Evolutionary conservation across 2,329 filamentous ascomycete genomes (phyloP).

Genomic region (Aspergillus sp.): DNA sequence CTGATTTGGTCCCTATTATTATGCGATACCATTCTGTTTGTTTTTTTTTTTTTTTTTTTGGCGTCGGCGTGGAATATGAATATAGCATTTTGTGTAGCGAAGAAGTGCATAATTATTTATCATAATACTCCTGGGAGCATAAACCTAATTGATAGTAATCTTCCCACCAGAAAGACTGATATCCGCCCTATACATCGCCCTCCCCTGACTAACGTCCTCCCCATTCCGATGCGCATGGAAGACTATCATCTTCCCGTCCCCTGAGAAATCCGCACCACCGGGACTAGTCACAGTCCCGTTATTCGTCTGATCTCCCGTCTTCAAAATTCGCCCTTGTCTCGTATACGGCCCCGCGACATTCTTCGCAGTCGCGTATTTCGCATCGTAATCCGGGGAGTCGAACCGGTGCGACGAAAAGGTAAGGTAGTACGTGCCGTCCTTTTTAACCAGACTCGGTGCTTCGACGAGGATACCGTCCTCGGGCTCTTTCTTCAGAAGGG

Average conservation of each 20-base stretch:
- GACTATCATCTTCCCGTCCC: conserved; percentile 23
- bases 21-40: background rate
- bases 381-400: conserved; percentile 48
- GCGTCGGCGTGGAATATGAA: no score
- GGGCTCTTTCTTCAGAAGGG: conserved; percentile 57
- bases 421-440: conserved; percentile 47
- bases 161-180: conserved; percentile 15
- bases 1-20: background rate
- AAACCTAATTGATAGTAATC: conserved; percentile 10
- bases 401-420: conserved; percentile 59
- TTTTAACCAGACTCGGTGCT: conserved; percentile 49
- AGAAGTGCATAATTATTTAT: no score
- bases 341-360: conserved; percentile 31
- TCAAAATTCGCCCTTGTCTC: conserved; percentile 27
- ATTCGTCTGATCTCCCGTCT: conserved; percentile 24
- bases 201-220: conserved; percentile 3
- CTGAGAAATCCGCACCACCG: conserved; percentile 25
- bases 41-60: background rate
- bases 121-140: no score
- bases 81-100: no score
- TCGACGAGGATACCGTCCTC: conserved; percentile 58
- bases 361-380: conserved; percentile 51
- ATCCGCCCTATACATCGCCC: conserved; percentile 27
- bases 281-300: conserved; percentile 24
- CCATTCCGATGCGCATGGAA: conserved; percentile 26